Base-by-base conservation (phyloP, 345 rosid genomes). In the Triadica sebifera region DNA sequence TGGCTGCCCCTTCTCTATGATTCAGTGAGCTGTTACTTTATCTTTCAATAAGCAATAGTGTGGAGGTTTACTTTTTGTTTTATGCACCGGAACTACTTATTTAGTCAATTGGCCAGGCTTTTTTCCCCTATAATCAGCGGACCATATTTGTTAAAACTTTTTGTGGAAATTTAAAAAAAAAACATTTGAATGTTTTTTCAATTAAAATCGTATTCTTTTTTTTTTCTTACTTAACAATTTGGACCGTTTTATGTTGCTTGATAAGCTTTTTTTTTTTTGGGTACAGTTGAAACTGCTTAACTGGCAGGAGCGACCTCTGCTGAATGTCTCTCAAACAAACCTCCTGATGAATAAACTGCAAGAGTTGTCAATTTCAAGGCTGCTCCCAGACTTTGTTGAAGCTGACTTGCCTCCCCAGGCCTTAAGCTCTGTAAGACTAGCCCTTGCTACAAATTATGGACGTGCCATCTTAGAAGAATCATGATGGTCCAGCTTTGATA, bases 1-100 rank as follows among this genome's bases (percentile, higher is more conserved):
- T 95, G 97, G 97, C 81, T 93, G 82, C 93, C 96, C 22, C 90
- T 95, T 79, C 86, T 95, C 37, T 76, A 87, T 83, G 99, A 95
- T 78, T 89, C 98, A 29, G 99, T 95, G 72, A 90, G 89, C 65
- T 61, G 5, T 22, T 47, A 29, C 51, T 0, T 53, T 29, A 12
- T 59, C 47, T 73, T 47, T n/a, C 11, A 59, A 43, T 34, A 20
- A 22, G 41, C n/a, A 49, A 52, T 45, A 41, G 0, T 9, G 17
- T 39, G 16, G 64, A 53, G 25, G 19, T 65, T 49, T 68, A 61
- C n/a, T 67, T 58, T n/a, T 76, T 4, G 53, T 29, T 52, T 66
- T 29, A 20, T 17, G 43, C 52, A 6, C 12, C 10, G 16, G 8
- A 43, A 61, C 55, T 38, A 12, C n/a, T n/a, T n/a, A n/a, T n/a